Conservation (phyloP, 2,329 filamentous ascomycete genomes). For the Monilinia aucupariae region DNA sequence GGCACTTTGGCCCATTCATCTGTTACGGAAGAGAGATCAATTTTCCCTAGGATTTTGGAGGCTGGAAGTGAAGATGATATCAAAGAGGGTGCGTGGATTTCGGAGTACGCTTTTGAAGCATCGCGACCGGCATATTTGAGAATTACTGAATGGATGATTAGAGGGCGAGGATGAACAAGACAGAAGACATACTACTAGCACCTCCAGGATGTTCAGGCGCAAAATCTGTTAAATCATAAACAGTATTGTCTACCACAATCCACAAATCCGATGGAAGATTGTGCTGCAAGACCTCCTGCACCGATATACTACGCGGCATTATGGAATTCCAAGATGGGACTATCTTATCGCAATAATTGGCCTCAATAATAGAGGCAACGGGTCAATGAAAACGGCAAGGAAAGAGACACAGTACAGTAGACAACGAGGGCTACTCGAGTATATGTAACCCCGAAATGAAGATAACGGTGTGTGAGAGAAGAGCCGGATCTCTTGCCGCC, state of each 20-base stretch:
- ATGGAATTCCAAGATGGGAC: neutral
- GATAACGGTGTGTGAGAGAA: too few relatives aligned
- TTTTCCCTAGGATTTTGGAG: slow-evolving; percentile 44
- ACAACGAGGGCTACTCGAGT: too few relatives aligned
- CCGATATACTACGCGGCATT: slow-evolving; percentile 35
- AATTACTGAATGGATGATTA: slow-evolving; percentile 38
- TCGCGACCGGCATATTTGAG: slow-evolving; percentile 48
- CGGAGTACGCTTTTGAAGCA: slow-evolving; percentile 48
- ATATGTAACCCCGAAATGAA: too few relatives aligned
- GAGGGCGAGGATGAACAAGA: neutral
- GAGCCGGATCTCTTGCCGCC: too few relatives aligned
- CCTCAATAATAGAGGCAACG: neutral
- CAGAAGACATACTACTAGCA: slow-evolving; percentile 42
- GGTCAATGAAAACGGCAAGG: too few relatives aligned
- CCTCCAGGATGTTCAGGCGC: slow-evolving; percentile 59
- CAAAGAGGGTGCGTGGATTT: slow-evolving; percentile 46
- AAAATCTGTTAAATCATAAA: slow-evolving; percentile 65
- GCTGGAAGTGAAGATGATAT: slow-evolving; percentile 40
- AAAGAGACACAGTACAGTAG: too few relatives aligned
- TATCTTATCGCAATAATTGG: neutral
- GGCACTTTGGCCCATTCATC: slow-evolving; percentile 43
- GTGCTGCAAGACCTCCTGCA: slow-evolving; percentile 44
- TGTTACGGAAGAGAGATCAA: slow-evolving; percentile 45
- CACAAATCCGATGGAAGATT: slow-evolving; percentile 50
- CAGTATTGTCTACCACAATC: slow-evolving; percentile 62